phyloP scores from a whole-genome alignment of 352 stramenopile genomes.

The Globisporangium splendens region DNA sequence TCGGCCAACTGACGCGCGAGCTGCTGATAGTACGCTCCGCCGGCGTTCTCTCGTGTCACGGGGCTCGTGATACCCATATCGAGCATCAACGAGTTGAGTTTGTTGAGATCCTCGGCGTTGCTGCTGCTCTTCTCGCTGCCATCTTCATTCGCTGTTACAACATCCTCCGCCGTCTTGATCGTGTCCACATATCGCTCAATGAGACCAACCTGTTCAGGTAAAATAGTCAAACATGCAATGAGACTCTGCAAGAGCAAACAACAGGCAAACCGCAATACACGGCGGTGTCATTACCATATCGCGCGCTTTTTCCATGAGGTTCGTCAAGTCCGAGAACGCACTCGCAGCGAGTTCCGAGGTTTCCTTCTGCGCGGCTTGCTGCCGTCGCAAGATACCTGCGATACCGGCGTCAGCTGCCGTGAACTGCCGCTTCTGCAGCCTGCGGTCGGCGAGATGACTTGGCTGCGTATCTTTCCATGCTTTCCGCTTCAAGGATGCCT shows the following conservation, averaged over 20 bases:
- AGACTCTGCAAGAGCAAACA: background rate
- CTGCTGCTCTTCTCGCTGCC: conserved; percentile 11
- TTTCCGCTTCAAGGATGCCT: conserved; percentile 56
- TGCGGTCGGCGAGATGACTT: conserved; percentile 66
- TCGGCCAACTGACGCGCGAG: conserved; percentile 88
- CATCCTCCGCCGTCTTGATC: conserved; percentile 45
- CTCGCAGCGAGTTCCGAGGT: conserved; percentile 71
- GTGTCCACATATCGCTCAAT: conserved; percentile 90
- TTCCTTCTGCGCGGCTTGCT: conserved; percentile 77
- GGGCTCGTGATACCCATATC: conserved; percentile 93
- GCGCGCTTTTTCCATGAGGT: conserved; percentile 87
- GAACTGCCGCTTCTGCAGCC: conserved; percentile 78
- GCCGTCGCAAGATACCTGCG: conserved; percentile 72
- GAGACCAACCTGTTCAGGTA: conserved; percentile 41
- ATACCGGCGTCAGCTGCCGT: conserved; percentile 76
- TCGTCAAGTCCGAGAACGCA: conserved; percentile 89
- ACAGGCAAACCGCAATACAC: background rate
- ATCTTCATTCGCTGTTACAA: conserved; percentile 7
- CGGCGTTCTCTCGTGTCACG: conserved; percentile 88
- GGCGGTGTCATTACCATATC: conserved; percentile 67
- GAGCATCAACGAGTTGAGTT: conserved; percentile 84
- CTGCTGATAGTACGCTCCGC: conserved; percentile 88
- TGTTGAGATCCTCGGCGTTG: conserved; percentile 60
- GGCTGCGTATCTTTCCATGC: conserved; percentile 79
- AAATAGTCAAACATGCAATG: background rate